phyloP scores from a whole-genome alignment of 1,284 basidiomycete species.

The Moesziomyces sp. region DNA sequence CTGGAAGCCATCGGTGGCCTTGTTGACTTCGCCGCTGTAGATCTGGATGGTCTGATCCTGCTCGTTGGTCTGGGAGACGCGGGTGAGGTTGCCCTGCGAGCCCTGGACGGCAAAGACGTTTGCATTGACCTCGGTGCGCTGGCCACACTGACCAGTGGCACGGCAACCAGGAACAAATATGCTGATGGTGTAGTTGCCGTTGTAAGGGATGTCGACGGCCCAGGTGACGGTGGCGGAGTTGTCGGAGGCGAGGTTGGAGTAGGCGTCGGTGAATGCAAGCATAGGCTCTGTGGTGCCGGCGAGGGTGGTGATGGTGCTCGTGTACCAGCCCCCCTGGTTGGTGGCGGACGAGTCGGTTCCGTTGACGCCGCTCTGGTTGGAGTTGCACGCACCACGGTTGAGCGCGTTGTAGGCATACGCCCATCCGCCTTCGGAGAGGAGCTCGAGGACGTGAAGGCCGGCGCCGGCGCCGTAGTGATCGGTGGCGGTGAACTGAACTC shows the following conservation, averaged over 20 bases:
- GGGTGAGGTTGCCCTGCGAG: slow-evolving; percentile 70
- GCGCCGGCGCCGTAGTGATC: slow-evolving; percentile 80
- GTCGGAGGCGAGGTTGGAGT: slow-evolving; percentile 74
- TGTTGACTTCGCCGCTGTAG: slow-evolving; percentile 84
- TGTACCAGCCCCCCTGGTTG: slow-evolving; percentile 56
- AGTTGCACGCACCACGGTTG: slow-evolving; percentile 57
- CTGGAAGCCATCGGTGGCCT: slow-evolving; percentile 38
- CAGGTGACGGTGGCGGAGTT: slow-evolving; percentile 82
- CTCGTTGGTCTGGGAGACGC: slow-evolving; percentile 78
- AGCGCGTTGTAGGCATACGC: slow-evolving; percentile 61
- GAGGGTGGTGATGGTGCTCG: slow-evolving; percentile 67
- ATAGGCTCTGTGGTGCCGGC: slow-evolving; percentile 82
- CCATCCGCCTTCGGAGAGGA: slow-evolving; percentile 81
- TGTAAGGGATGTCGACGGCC: slow-evolving; percentile 86
- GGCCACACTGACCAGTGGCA: slow-evolving; percentile 80
- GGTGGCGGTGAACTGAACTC: slow-evolving; percentile 77
- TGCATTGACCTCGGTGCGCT: slow-evolving; percentile 83
- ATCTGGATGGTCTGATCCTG: slow-evolving; percentile 76
- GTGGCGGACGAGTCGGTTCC: slow-evolving; percentile 51
- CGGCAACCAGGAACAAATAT: slow-evolving; percentile 87
- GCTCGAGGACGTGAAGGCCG: slow-evolving; percentile 86
- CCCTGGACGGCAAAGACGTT: slow-evolving; percentile 77
- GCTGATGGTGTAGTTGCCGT: slow-evolving; percentile 86
- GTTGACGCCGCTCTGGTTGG: slow-evolving; percentile 51
- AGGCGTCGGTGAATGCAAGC: slow-evolving; percentile 76